phyloP scores from a whole-genome alignment of 345 rosid species.

The Conringia planisiliqua region DNA sequence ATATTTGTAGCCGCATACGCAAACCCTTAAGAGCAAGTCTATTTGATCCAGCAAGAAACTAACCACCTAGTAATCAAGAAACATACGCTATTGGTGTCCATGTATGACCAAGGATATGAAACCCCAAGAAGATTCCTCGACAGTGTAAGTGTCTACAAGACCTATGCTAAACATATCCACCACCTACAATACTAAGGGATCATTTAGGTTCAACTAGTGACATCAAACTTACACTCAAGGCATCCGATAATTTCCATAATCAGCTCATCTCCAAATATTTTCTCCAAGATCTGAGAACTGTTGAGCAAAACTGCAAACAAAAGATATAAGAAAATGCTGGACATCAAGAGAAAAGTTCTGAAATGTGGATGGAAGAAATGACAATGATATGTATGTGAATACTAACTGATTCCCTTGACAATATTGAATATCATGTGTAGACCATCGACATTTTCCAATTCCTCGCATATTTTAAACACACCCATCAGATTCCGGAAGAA shows the following conservation, averaged over 20 bases:
- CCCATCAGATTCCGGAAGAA: constrained; percentile 83
- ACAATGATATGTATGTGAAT: constrained; percentile 14
- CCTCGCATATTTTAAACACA: constrained; percentile 85
- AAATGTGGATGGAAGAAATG: constrained; percentile 5
- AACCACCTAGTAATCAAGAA: constrained; percentile 10
- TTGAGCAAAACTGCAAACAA: constrained; percentile 76
- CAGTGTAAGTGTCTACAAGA: background rate
- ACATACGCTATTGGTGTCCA: background rate
- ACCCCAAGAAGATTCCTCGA: background rate
- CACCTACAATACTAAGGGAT: background rate
- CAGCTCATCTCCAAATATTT: constrained; percentile 90
- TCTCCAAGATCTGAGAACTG: constrained; percentile 88
- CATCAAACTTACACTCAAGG: constrained; percentile 79
- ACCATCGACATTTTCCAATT: constrained; percentile 75
- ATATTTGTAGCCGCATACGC: background rate
- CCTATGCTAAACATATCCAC: constrained; percentile 1
- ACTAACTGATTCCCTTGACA: constrained; percentile 87
- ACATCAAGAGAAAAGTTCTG: background rate
- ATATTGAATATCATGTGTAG: constrained; percentile 94
- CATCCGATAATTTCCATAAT: constrained; percentile 97
- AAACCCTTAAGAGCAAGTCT: constrained; percentile 11
- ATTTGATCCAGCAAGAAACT: background rate
- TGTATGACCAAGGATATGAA: constrained; percentile 12
- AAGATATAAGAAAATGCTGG: background rate
- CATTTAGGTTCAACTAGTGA: background rate